These are phyloP conservation scores for Saccharomyces hybrid DNA, from an alignment of 1,139 yeast genomes.

Conservation along the genomic window DNA sequence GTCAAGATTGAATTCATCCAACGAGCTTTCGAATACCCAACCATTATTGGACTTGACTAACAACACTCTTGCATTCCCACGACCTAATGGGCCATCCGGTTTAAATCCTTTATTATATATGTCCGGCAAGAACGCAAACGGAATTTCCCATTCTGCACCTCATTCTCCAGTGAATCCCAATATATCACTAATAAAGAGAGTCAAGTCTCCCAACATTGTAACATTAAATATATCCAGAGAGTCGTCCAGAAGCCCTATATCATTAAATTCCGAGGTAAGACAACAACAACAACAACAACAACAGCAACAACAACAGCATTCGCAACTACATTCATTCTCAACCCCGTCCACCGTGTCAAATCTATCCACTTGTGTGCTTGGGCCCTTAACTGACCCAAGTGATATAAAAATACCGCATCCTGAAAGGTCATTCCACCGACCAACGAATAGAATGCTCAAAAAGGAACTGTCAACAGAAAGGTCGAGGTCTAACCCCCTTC, in stretches of 20 bases:
- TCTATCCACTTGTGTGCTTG: background rate
- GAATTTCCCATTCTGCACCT: slow-evolving; percentile 7
- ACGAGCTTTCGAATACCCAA: slow-evolving; percentile 6
- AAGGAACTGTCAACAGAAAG: background rate
- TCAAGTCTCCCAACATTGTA: slow-evolving; percentile 32
- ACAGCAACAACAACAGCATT: background rate
- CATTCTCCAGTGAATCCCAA: slow-evolving; percentile 14
- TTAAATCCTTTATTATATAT: slow-evolving; percentile 5
- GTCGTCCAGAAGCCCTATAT: slow-evolving; percentile 30
- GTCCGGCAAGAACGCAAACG: background rate
- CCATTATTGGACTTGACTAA: background rate
- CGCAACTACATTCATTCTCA: background rate
- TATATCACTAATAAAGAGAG: slow-evolving; percentile 28
- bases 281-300: background rate
- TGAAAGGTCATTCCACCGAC: background rate
- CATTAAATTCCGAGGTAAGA: slow-evolving; percentile 11
- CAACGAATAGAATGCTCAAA: background rate
- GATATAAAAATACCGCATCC: background rate
- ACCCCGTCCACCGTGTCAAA: background rate
- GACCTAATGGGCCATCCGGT: slow-evolving; percentile 6
- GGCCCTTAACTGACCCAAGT: background rate
- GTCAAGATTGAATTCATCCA: slow-evolving; percentile 23
- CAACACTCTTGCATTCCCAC: slow-evolving; percentile 15
- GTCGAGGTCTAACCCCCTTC: background rate
- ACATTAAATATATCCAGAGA: slow-evolving; percentile 32